Evolutionary conservation across 805 yeast genomes (phyloP).

Genomic region (Wickerhamomyces alni): DNA sequence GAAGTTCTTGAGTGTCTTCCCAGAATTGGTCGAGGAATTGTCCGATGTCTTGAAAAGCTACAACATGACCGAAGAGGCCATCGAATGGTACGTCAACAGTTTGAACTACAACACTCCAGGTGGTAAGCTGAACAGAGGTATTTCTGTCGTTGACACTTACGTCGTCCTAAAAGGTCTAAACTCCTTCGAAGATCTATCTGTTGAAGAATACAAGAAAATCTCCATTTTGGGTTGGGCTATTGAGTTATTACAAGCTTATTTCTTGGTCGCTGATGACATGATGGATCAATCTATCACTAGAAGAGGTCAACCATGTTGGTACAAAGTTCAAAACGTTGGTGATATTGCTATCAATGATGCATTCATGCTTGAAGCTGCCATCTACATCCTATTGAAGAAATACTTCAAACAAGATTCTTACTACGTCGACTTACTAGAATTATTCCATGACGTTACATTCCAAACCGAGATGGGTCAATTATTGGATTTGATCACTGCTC

Average conservation of each 20-base stretch:
- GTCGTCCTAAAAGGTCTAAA: conserved; percentile 64
- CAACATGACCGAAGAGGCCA: conserved; percentile 82
- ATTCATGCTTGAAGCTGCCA: conserved; percentile 93
- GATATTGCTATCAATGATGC: conserved; percentile 96
- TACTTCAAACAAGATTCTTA: conserved; percentile 78
- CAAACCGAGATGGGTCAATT: conserved; percentile 97
- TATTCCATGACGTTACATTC: conserved; percentile 96
- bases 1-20: conserved; percentile 64
- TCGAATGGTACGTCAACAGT: conserved; percentile 72
- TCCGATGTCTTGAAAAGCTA: conserved; percentile 53
- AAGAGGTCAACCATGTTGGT: conserved; percentile 99
- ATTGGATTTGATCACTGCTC: conserved; percentile 93
- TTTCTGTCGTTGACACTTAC: conserved; percentile 92
- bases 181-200: conserved; percentile 50
- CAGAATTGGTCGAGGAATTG: conserved; percentile 71
- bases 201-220: conserved; percentile 71
- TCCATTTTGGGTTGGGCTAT: conserved; percentile 94
- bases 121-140: conserved; percentile 94
- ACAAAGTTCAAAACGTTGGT: conserved; percentile 69
- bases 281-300: conserved; percentile 96
- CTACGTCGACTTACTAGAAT: conserved; percentile 85
- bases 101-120: conserved; percentile 89
- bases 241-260: conserved; percentile 92
- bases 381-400: conserved; percentile 81
- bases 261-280: conserved; percentile 96